These are phyloP conservation scores for Aspergillus tamarii DNA, from an alignment of 2,329 filamentous ascomycete species.

Conservation along the genomic window DNA sequence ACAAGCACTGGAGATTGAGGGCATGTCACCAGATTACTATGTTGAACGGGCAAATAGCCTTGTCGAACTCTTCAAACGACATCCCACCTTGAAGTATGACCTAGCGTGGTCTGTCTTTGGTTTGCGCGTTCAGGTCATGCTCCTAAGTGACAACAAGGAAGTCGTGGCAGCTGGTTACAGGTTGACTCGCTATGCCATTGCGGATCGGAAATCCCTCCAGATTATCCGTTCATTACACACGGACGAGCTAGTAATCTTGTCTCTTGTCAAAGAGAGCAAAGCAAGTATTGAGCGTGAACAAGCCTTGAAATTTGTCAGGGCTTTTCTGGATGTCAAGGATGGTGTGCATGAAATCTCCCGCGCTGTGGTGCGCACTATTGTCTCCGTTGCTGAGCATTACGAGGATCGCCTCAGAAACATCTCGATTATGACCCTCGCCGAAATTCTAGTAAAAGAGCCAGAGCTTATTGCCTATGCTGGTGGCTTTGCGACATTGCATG, in stretches of 20 bases:
- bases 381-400: conserved; percentile 83
- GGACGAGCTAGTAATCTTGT: conserved; percentile 88
- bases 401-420: conserved; percentile 88
- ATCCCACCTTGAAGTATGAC: conserved; percentile 94
- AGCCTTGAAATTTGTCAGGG: conserved; percentile 91
- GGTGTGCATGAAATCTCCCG: conserved; percentile 86
- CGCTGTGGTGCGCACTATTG: conserved; percentile 84
- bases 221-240: conserved; percentile 87
- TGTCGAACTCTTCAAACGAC: conserved; percentile 93
- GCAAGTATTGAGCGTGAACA: conserved; percentile 97
- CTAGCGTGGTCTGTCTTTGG: conserved; percentile 96
- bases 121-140: conserved; percentile 89
- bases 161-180: conserved; percentile 94
- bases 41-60: conserved; percentile 88
- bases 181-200: conserved; percentile 91
- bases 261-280: conserved; percentile 92
- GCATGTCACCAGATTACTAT: conserved; percentile 91
- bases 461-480: conserved; percentile 78
- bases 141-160: conserved; percentile 92
- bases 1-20: conserved; percentile 83
- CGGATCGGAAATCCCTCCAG: conserved; percentile 83
- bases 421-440: conserved; percentile 87
- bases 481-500: conserved; percentile 83
- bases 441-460: conserved; percentile 87
- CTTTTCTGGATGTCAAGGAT: conserved; percentile 93